Conservation (phyloP, 192 early-diverging fungal species). For the Podila epigama region DNA sequence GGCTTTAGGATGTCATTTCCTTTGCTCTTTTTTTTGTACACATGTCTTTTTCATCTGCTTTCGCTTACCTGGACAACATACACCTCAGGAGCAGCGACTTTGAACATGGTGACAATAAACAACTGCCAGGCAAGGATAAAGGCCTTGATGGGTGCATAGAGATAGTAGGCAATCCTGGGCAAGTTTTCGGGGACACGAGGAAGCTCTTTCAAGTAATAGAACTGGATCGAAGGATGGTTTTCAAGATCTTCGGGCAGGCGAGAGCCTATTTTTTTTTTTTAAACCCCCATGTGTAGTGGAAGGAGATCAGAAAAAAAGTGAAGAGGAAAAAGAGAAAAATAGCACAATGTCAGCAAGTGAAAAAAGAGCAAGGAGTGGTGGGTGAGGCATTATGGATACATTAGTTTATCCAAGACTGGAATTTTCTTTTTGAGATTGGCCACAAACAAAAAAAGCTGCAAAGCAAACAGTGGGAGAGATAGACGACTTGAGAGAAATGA, state of each 20-base stretch:
- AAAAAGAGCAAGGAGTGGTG: not conserved
- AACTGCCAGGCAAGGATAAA: constrained; percentile 65
- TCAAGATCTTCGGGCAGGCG: constrained; percentile 43
- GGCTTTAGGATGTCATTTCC: not conserved
- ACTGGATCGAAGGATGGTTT: constrained; percentile 55
- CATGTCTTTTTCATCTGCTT: not conserved
- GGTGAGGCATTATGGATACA: too few species aligned
- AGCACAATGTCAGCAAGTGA: not conserved
- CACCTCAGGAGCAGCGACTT: constrained; percentile 64
- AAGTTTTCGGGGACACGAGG: constrained; percentile 62
- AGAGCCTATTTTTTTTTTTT: constrained; percentile 31
- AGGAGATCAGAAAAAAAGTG: constrained; percentile 8
- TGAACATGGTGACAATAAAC: constrained; percentile 65
- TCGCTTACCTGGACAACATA: constrained; percentile 79
- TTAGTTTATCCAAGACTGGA: constrained; percentile 51
- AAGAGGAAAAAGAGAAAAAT: constrained; percentile 22
- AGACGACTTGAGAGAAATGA: not conserved
- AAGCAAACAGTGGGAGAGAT: too few species aligned
- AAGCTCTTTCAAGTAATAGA: constrained; percentile 55
- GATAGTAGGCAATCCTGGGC: constrained; percentile 67
- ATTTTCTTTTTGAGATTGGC: too few species aligned
- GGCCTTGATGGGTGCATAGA: constrained; percentile 74
- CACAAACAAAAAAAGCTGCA: too few species aligned
- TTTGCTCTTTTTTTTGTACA: not conserved
- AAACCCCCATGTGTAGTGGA: not conserved